Base-by-base conservation (phyloP, 1,139 yeast species). In the Zygosaccharomyces sapae region DNA sequence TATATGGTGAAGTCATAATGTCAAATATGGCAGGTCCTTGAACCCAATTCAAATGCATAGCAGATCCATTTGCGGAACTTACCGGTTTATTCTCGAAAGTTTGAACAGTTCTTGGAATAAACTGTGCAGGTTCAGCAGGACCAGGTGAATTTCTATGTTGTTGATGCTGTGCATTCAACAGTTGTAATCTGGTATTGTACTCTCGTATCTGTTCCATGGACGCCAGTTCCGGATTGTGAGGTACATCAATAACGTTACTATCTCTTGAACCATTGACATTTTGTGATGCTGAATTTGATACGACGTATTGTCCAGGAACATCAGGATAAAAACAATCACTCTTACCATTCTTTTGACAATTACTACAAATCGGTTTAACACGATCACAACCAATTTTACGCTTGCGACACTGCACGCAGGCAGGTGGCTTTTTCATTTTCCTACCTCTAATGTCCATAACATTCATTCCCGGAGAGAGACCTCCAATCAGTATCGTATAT, bases 351-450 rank as follows among this genome's bases (percentile, higher is more conserved):
- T 68, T 72, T 12, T 65, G 38, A 60, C 85, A 80, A 59, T 78
- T 79, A 29, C 68, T 66, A 61, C 85, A 80, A 12, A 56, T 53
- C 1, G 85, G 85, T 55, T 75, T 77, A 0, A 69, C 65, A 55
- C 80, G 81, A 59, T 79, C 83, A 59, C 85, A 80, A 49, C 80
- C 80, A 38, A 74, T 75, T 59, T 75, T 75, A 42, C 77, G 63
- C 44, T 73, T 66, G 43, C 79, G 66, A 48, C 80, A 75, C 43
- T 74, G 74, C 42, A 71, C 70, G 55, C 80, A 75, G 2, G 77
- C 67, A 24, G 68, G 68, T 20, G 63, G 59, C 43, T 56, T 61
- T 47, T 52, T 58, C 49, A 53, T 51, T 44, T 51, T 56, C 42
- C 59, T 59, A 13, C 60, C 61, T 37, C 57, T 52, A 35, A 55